Conservation (phyloP, 805 yeast species). For the Debaryomyces castellii region DNA sequence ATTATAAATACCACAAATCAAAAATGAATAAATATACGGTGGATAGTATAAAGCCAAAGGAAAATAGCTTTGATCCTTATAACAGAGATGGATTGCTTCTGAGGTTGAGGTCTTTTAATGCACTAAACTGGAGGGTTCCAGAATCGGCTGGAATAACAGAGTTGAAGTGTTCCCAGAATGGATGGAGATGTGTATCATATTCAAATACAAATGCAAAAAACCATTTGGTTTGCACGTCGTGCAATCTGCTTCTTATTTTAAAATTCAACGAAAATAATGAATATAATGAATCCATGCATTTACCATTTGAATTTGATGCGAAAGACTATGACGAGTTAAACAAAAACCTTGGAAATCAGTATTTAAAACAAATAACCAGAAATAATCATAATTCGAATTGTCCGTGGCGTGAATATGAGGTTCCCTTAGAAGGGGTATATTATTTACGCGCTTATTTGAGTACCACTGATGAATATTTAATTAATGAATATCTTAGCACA, state of each 20-base stretch:
- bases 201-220: slow-evolving; percentile 24
- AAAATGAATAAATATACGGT: slow-evolving; percentile 14
- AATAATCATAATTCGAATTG: slow-evolving; percentile 32
- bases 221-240: slow-evolving; percentile 32
- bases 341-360: slow-evolving; percentile 19
- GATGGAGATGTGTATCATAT: slow-evolving; percentile 50
- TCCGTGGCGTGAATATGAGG: slow-evolving; percentile 36
- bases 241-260: slow-evolving; percentile 28
- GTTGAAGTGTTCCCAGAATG: slow-evolving; percentile 48
- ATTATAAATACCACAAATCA: slow-evolving; percentile 35
- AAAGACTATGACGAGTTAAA: slow-evolving; percentile 27
- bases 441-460: slow-evolving; percentile 33
- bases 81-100: slow-evolving; percentile 31
- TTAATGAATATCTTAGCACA: slow-evolving; percentile 25
- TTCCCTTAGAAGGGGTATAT: slow-evolving; percentile 33
- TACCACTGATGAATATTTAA: slow-evolving; percentile 27
- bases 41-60: slow-evolving; percentile 13
- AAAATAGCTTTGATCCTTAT: slow-evolving; percentile 37
- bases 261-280: slow-evolving; percentile 22
- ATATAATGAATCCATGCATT: slow-evolving; percentile 3
- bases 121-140: slow-evolving; percentile 47
- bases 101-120: slow-evolving; percentile 44
- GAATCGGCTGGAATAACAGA: slow-evolving; percentile 34
- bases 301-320: slow-evolving; percentile 14
- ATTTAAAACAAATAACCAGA: slow-evolving; percentile 21